phyloP scores from a whole-genome alignment of 768 basidiomycete species.

The Amanita polypyramis region DNA sequence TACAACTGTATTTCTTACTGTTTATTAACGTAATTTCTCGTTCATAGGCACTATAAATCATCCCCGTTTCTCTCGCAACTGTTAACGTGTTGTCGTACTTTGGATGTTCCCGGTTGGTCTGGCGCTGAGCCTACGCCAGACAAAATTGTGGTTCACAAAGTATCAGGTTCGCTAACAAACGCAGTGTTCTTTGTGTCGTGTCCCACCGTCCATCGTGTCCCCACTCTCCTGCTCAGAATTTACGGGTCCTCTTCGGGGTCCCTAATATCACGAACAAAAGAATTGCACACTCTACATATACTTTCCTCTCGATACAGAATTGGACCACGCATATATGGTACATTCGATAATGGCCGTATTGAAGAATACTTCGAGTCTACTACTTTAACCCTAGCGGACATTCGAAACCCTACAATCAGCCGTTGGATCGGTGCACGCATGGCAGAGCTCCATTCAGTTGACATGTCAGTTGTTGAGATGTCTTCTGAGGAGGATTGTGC shows the following conservation, averaged over 20 bases:
- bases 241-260: slow-evolving; percentile 83
- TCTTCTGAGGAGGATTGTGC: slow-evolving; percentile 29
- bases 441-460: slow-evolving; percentile 93
- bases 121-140: slow-evolving; percentile 33
- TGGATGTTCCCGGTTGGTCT: slow-evolving; percentile 54
- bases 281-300: slow-evolving; percentile 80
- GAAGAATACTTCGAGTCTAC: slow-evolving; percentile 93
- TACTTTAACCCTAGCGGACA: slow-evolving; percentile 66
- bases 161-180: slow-evolving; percentile 91
- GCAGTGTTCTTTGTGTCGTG: slow-evolving; percentile 95
- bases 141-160: slow-evolving; percentile 57
- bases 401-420: slow-evolving; percentile 68
- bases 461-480: slow-evolving; percentile 56
- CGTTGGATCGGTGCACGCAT: slow-evolving; percentile 88
- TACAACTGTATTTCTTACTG: slow-evolving; percentile 7
- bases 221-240: slow-evolving; percentile 78
- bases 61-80: slow-evolving; percentile 42
- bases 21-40: slow-evolving; percentile 12
- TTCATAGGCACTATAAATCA: slow-evolving; percentile 54
- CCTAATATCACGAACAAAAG: slow-evolving; percentile 80
- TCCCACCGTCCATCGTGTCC: slow-evolving; percentile 32
- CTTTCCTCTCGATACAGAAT: slow-evolving; percentile 84
- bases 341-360: slow-evolving; percentile 89
- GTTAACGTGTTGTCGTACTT: slow-evolving; percentile 40
- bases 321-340: slow-evolving; percentile 88